Base-by-base conservation (phyloP, 495 filamentous ascomycete genomes). In the Penicillium herquei region DNA sequence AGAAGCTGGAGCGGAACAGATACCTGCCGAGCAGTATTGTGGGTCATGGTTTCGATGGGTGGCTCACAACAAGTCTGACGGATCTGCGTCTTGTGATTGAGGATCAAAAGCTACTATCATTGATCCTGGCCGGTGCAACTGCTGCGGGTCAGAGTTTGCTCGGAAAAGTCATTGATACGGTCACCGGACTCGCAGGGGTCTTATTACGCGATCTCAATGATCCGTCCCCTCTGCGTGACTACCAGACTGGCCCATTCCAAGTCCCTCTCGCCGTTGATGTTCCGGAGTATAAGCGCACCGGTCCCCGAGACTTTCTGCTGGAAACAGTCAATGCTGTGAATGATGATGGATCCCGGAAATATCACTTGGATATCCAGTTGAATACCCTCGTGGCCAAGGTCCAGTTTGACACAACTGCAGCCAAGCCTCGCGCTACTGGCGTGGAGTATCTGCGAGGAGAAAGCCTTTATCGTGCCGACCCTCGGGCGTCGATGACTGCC, bases 311-410 rank as follows among this genome's bases (percentile, higher is more conserved):
- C 37, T 81, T 81, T 49, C 59, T 87, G 16, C 54, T 82, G 44
- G 62, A 75, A 9, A 78, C 79, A 0, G 68, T 69, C 6, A 74
- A 79, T 43, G 81, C 81, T 13, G 68, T 58, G 14, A 81, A 82
- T 59, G 49, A 62, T 0, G 76, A 85, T 58, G 83, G 83, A 21
- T 73, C 67, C 8, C 73, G 75, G 47, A 83, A 78, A 52, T 85
- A 87, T 54, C 75, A 73, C 1, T 74, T 89, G 0, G 81, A 84
- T 37, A 72, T 89, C 10, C 74, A 74, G 18, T 66, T 82, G 3
- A 79, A 87, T 68, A 79, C 77, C 12, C 71, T 85, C 37, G 87
- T 82, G 11, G 88, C 86, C 6, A 82, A 80, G 42, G 72, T 89
- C 21, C 54, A 56, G 6, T 88, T 88, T 59, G 74, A 81, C 58